phyloP scores from a whole-genome alignment of 176 grass and related monocot genomes.

The Ensete ventricosum region DNA sequence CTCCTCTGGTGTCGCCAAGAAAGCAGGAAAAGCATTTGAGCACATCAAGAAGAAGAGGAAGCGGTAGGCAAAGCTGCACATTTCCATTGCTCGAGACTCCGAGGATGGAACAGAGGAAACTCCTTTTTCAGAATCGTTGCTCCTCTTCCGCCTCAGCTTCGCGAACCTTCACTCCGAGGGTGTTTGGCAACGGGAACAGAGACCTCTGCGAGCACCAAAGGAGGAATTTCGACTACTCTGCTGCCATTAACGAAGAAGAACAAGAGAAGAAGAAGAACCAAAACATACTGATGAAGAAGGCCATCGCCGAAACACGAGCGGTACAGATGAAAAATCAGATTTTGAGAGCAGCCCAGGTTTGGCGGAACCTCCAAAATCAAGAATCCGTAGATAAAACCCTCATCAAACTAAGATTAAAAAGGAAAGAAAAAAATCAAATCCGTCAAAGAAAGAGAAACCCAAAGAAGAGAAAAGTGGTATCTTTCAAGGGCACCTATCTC shows the following conservation, averaged over 20 bases:
- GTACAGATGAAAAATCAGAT: not conserved
- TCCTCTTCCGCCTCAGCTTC: not conserved
- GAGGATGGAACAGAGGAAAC: not conserved
- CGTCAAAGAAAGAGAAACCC: not conserved
- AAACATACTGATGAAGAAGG: not conserved
- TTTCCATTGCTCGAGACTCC: not conserved
- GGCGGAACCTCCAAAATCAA: not conserved
- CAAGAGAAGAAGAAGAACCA: not conserved
- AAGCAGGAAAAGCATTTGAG: conserved; percentile 16
- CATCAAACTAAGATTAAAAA: conserved; percentile 1
- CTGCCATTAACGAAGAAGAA: not conserved
- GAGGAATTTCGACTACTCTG: not conserved
- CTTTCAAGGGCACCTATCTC: not conserved
- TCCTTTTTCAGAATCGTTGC: not conserved
- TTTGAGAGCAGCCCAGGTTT: not conserved
- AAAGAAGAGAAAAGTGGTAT: not conserved
- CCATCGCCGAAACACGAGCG: not conserved
- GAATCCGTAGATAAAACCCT: not conserved
- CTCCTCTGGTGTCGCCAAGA: conserved; percentile 24
- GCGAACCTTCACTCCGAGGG: not conserved
- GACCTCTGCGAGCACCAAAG: not conserved
- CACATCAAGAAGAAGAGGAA: conserved; percentile 12
- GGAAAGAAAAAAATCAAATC: not conserved
- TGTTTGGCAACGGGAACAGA: not conserved
- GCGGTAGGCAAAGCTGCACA: not conserved